Evolutionary conservation across 495 filamentous ascomycete species (phyloP), one percentile per base, ranked within the genome.

Genomic region (Saxophila tyrrhenica): DNA sequence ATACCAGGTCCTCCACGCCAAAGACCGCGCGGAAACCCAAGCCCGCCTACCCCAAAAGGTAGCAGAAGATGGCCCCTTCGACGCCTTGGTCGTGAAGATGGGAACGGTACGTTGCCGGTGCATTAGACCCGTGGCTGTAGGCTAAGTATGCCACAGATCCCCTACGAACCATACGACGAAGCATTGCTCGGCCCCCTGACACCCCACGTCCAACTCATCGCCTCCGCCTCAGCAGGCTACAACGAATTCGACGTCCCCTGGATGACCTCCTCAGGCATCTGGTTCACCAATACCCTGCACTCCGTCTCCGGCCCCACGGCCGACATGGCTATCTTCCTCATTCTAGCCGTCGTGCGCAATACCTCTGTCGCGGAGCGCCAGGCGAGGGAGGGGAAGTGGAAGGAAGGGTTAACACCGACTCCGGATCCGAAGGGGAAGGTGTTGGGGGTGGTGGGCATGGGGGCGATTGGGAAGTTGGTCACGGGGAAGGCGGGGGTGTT

Each of bases 361-460:
- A 52, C 62, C 1, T 54, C 51, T 11, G 44, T 55, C 62, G 61
- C 64, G 25, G 64, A 69, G 64, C 55, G 66, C 15, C 62, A 58
- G 24, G 55, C 66, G 35, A 62, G 63, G 9, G 56, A 64, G 22
- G 63, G 73, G 48, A 63, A 75, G 62, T 81, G 74, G 75, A 71
- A 51, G 53, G 25, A 57, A 71, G 72, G 7, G 69, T 83, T 19
- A 81, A 78, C 25, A 13, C 46, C 53, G 2, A 9, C 46, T 5
- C 79, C 78, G 56, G 84, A 87, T 59, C 87, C 87, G 8, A 71
- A 80, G 54, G 78, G 76, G 15, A 89, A 90, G 64, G 70, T 76
- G 0, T 74, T 94, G 0, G 88, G 87, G 19, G 82, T 95, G 59
- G 76, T 92, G 59, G 89, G 89, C 1, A 89, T 90, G 78, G 89